phyloP scores from a whole-genome alignment of 1,284 basidiomycete genomes.

The Sphaerobolus stellatus region DNA sequence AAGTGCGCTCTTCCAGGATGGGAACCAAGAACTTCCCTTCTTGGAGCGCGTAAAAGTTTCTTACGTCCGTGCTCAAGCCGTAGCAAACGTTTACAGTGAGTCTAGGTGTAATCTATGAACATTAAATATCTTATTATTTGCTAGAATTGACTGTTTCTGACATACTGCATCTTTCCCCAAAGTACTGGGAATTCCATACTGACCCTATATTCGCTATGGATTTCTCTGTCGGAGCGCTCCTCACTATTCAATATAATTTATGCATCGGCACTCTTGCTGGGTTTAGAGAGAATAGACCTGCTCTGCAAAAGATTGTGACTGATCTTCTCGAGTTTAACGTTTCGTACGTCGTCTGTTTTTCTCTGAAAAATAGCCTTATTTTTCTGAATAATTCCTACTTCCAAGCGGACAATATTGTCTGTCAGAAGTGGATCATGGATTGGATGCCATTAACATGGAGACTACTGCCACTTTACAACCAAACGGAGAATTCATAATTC shows the following conservation, averaged over 20 bases:
- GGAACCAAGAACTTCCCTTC: neutral
- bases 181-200: conserved; percentile 35
- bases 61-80: neutral
- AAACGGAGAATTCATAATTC: conserved; percentile 47
- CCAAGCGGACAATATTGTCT: conserved; percentile 45
- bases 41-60: neutral
- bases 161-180: conserved; percentile 20
- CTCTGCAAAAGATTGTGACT: conserved; percentile 29
- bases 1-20: neutral
- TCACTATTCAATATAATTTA: conserved; percentile 47
- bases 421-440: conserved; percentile 55
- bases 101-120: neutral
- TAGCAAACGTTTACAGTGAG: neutral
- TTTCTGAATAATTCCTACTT: neutral
- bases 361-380: conserved; percentile 17
- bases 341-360: conserved; percentile 23
- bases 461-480: conserved; percentile 53
- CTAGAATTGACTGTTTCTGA: neutral
- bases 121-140: neutral
- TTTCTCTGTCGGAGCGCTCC: conserved; percentile 35
- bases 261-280: conserved; percentile 42
- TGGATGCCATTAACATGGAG: conserved; percentile 33
- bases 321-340: conserved; percentile 31
- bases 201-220: conserved; percentile 31
- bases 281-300: conserved; percentile 30